Conservation (phyloP, 116 monocot genomes). For the Cymodocea nodosa region DNA sequence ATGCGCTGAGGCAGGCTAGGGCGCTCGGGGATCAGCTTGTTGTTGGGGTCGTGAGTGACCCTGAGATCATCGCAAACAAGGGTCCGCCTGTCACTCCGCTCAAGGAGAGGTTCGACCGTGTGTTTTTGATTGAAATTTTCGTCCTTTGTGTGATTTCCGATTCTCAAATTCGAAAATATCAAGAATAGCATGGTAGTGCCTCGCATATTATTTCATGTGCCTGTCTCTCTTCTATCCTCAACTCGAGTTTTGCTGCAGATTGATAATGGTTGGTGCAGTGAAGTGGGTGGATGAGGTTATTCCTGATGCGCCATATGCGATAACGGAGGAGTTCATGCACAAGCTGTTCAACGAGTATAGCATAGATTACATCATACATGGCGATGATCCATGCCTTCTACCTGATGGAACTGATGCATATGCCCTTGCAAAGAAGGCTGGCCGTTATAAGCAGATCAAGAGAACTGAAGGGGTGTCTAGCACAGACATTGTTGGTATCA, state of each 20-base stretch:
- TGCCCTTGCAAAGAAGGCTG: conserved; percentile 90
- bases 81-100: conserved; percentile 85
- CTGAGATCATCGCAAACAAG: conserved; percentile 83
- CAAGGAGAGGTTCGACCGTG: conserved; percentile 18
- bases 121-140: no score
- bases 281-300: conserved; percentile 99
- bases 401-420: conserved; percentile 97
- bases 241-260: conserved; percentile 21
- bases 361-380: conserved; percentile 96
- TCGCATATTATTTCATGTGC: no score
- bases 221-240: no score
- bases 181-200: no score
- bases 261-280: conserved; percentile 78
- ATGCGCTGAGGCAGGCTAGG: conserved; percentile 78
- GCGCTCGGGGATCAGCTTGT: conserved; percentile 80
- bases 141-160: no score
- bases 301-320: conserved; percentile 89
- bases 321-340: conserved; percentile 88
- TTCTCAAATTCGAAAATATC: no score
- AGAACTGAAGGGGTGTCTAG: conserved; percentile 96
- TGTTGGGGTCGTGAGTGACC: conserved; percentile 81
- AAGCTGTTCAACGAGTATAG: conserved; percentile 76
- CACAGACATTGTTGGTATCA: conserved; percentile 95
- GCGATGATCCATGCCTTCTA: conserved; percentile 91
- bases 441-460: conserved; percentile 91